Conservation (phyloP, 495 filamentous ascomycete genomes). For the Neurospora sp. region DNA sequence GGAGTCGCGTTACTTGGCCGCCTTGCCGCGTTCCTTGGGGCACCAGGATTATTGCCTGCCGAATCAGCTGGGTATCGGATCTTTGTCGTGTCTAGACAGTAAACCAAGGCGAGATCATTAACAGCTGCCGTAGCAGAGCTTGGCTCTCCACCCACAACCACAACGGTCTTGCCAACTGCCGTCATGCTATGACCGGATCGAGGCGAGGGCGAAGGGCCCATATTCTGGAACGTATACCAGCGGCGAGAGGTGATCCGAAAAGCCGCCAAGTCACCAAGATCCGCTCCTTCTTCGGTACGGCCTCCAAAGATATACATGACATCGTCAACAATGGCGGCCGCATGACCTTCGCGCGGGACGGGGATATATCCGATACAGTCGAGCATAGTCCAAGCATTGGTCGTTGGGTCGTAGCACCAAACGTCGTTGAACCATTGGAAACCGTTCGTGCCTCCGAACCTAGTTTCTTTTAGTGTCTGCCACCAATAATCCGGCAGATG, state of each 20-base stretch:
- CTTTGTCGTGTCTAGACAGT: constrained; percentile 87
- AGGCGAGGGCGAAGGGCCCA: constrained; percentile 91
- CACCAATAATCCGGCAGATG: background rate
- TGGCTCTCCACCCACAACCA: constrained; percentile 88
- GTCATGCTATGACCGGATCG: constrained; percentile 98
- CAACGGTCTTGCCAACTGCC: constrained; percentile 78
- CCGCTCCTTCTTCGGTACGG: constrained; percentile 83
- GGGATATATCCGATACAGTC: constrained; percentile 98
- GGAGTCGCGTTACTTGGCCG: constrained; percentile 32
- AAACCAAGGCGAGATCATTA: constrained; percentile 77
- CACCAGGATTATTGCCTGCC: constrained; percentile 39
- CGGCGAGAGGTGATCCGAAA: constrained; percentile 85
- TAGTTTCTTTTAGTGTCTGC: constrained; percentile 18
- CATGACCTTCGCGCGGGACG: constrained; percentile 85
- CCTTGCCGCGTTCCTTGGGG: constrained; percentile 24
- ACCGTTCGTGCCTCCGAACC: constrained; percentile 94
- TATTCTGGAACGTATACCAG: constrained; percentile 99
- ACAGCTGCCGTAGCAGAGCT: constrained; percentile 74
- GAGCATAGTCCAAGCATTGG: constrained; percentile 72
- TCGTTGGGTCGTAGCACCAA: constrained; percentile 82
- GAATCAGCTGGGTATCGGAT: constrained; percentile 87
- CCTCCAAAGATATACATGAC: constrained; percentile 99
- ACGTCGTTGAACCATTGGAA: constrained; percentile 97
- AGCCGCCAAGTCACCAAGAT: constrained; percentile 88
- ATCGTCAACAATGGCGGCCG: constrained; percentile 83